Percentiles rank a stretch among this genome's conserved stretches.
Evolutionary conservation across 495 filamentous ascomycete species (phyloP).

Genomic region (Cercophora sp.): DNA sequence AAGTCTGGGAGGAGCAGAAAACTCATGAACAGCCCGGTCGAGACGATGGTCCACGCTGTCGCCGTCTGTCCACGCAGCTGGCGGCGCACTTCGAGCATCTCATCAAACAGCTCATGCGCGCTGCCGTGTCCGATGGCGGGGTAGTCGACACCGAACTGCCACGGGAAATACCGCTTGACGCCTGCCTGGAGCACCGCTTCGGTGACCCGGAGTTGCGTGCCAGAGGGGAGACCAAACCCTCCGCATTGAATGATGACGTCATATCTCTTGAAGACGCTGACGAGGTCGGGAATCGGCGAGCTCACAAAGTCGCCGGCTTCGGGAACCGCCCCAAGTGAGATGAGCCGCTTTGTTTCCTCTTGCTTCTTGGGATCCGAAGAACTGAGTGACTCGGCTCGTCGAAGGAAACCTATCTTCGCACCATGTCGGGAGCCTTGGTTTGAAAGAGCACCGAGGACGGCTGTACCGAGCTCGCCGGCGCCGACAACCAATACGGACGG

Average conservation of each 20-base stretch:
- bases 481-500: conserved; percentile 9
- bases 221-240: conserved; percentile 50
- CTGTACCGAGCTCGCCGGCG: conserved; percentile 14
- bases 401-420: conserved; percentile 41
- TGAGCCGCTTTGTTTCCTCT: conserved; percentile 24
- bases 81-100: conserved; percentile 55
- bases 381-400: conserved; percentile 44
- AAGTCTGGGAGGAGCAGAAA: conserved; percentile 58
- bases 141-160: conserved; percentile 68
- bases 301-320: conserved; percentile 46
- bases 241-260: conserved; percentile 52
- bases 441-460: not conserved
- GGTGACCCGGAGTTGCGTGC: conserved; percentile 49
- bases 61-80: conserved; percentile 44
- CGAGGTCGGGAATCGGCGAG: conserved; percentile 36
- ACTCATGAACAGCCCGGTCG: conserved; percentile 60
- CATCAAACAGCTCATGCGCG: conserved; percentile 57
- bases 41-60: conserved; percentile 55
- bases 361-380: conserved; percentile 29
- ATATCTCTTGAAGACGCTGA: conserved; percentile 41
- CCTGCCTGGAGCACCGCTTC: conserved; percentile 47
- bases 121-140: conserved; percentile 52
- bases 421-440: not conserved
- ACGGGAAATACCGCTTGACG: conserved; percentile 50
- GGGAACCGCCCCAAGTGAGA: conserved; percentile 33